Percentiles rank a stretch among this genome's conserved stretches.
phyloP scores from a whole-genome alignment of 2,329 filamentous ascomycete species.

The Penicillium sp. region DNA sequence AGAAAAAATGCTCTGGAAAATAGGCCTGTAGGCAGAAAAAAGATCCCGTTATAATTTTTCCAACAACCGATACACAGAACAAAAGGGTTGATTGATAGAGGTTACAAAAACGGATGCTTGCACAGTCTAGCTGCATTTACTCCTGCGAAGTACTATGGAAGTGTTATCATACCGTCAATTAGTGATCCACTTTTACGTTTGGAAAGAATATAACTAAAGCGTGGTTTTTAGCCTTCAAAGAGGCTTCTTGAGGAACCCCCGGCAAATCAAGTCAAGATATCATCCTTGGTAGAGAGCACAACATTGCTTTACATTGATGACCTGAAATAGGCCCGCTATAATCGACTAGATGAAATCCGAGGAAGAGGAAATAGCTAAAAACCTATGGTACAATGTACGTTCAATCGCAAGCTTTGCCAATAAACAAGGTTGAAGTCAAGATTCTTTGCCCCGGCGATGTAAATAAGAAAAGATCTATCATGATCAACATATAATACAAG shows the following conservation, averaged over 20 bases:
- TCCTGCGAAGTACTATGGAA: background rate
- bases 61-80: too few relatives aligned
- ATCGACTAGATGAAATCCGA: background rate
- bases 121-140: background rate
- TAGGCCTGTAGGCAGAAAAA: too few relatives aligned
- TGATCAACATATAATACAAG: constrained; percentile 8
- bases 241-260: background rate
- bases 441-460: background rate
- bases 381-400: background rate
- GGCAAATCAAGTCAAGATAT: background rate
- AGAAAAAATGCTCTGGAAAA: too few relatives aligned
- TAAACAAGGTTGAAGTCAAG: background rate
- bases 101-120: background rate
- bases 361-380: too few relatives aligned
- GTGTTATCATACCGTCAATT: background rate
- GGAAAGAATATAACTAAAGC: too few relatives aligned
- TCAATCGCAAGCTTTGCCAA: background rate
- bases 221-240: background rate
- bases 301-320: background rate
- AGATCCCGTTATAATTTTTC: too few relatives aligned
- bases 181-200: background rate
- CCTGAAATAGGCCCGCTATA: background rate
- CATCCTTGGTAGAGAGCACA: background rate
- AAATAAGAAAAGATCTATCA: background rate
- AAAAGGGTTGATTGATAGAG: background rate